Evolutionary conservation across 202 grass and related monocot species (phyloP), one percentile per base, ranked within the genome.

Genomic region (Elaeis oleifera): DNA sequence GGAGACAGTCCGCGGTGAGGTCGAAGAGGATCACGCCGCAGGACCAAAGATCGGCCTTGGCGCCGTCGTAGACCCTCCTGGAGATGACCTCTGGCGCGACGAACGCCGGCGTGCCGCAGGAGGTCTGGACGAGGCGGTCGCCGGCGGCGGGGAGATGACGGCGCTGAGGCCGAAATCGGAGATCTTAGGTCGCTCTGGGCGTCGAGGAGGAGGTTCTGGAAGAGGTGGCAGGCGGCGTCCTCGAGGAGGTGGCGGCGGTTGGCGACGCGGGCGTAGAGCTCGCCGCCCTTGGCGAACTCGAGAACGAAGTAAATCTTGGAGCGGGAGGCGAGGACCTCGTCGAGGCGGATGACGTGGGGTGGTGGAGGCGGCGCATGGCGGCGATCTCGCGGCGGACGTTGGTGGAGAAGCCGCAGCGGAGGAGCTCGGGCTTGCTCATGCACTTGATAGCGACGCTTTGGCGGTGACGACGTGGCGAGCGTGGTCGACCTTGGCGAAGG

Each of bases 281-380:
- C 44, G n/a, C 60, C 60, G n/a, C 60, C 60, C 18, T 22, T 15
- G 17, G 28, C 60, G 60, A 62, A 18, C 60, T 51, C 62, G 62
- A 65, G 44, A 18, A 65, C 62, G 62, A 65, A 48, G 62, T 65
- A 65, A 0, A 65, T 48, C 3, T 25, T 51, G 15, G 62, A 64
- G 20, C 48, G 44, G 14, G 21, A 64, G 20, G 62, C 20, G 21
- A 64, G 62, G 9, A 64, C 44, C 44, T 64, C 64, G 51, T 55
- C 24, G 1, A 68, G 64, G 51, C 64, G 51, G 64, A 68, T 25
- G 65, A 68, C 36, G 51, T 68, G 51, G 4, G 65, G 65, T 68
- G 65, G 9, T 27, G 26, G 16, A 68, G 51, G 17, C 64, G 24
- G n/a, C 51, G 64, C 50, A 68, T 50, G 64, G 51, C 64, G 4